These are phyloP conservation scores for Pseudopyrenochaeta lycopersici DNA, from an alignment of 2,329 filamentous ascomycete genomes.

Conservation along the genomic window DNA sequence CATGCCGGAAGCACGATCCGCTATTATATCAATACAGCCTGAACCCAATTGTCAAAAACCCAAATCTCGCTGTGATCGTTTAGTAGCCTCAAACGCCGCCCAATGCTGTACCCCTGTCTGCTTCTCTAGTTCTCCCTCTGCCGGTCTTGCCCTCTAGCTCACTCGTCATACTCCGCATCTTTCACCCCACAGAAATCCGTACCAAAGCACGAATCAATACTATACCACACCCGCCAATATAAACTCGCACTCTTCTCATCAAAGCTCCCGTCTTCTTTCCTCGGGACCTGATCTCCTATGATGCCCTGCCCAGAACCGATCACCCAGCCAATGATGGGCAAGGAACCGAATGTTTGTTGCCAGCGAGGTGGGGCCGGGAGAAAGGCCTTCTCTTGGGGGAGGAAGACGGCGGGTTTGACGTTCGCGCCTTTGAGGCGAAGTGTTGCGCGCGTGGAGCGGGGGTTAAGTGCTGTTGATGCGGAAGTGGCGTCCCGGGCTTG, in stretches of 20 bases:
- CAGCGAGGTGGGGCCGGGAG: conserved; percentile 54
- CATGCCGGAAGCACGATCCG: neutral
- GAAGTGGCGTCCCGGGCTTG: conserved; percentile 6
- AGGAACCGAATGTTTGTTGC: conserved; percentile 52
- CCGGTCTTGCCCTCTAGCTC: neutral
- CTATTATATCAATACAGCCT: too few relatives aligned
- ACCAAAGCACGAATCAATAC: conserved; percentile 64
- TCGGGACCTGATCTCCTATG: conserved; percentile 79
- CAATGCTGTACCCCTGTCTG: neutral
- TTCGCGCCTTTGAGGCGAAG: conserved; percentile 46
- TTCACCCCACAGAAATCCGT: conserved; percentile 69
- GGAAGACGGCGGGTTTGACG: conserved; percentile 49
- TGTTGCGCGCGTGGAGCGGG: conserved; percentile 30
- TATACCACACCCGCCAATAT: conserved; percentile 69
- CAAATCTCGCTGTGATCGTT: too few relatives aligned
- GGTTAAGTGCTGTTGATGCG: conserved; percentile 31
- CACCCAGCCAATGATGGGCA: conserved; percentile 61
- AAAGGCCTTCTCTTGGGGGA: conserved; percentile 57
- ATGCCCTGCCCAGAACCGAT: conserved; percentile 62
- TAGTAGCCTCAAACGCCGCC: conserved; percentile 2
- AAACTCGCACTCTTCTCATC: conserved; percentile 73
- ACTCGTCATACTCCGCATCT: conserved; percentile 57
- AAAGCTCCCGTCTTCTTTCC: conserved; percentile 77
- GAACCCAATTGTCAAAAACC: too few relatives aligned
- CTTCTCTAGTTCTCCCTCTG: neutral